phyloP scores from a whole-genome alignment of 2,329 filamentous ascomycete genomes.

The Fusarium anguioides region DNA sequence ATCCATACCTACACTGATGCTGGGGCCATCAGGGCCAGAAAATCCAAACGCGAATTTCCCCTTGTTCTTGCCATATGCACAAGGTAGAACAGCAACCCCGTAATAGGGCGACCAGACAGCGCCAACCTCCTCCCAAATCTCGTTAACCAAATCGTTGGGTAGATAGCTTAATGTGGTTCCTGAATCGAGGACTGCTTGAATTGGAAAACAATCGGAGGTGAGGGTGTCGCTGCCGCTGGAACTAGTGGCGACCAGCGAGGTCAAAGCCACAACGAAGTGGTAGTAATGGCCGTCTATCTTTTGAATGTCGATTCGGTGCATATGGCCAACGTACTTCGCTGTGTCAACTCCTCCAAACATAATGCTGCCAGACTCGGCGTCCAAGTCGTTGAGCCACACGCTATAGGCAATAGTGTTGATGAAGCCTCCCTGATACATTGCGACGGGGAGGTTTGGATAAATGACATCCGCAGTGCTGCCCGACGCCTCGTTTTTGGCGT shows the following conservation, averaged over 20 bases:
- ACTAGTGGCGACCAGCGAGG: slow-evolving; percentile 60
- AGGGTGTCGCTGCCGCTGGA: slow-evolving; percentile 61
- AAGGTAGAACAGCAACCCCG: slow-evolving; percentile 61
- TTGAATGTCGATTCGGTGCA: slow-evolving; percentile 70
- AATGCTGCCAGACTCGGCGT: slow-evolving; percentile 73
- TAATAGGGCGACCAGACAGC: slow-evolving; percentile 56
- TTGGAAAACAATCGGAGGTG: slow-evolving; percentile 56
- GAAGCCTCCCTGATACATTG: slow-evolving; percentile 69
- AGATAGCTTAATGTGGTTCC: slow-evolving; percentile 79
- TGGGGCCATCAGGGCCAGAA: slow-evolving; percentile 59
- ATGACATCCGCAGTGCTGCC: slow-evolving; percentile 44
- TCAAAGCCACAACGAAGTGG: slow-evolving; percentile 62
- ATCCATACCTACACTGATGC: slow-evolving; percentile 64
- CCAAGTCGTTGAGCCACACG: slow-evolving; percentile 72
- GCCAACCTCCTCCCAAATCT: slow-evolving; percentile 67
- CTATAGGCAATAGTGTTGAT: slow-evolving; percentile 78
- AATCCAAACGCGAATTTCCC: slow-evolving; percentile 67
- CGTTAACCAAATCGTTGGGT: slow-evolving; percentile 67
- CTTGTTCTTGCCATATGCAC: slow-evolving; percentile 56
- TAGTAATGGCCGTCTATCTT: slow-evolving; percentile 54
- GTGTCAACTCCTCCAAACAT: slow-evolving; percentile 86
- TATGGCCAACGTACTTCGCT: slow-evolving; percentile 73
- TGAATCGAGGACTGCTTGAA: slow-evolving; percentile 77
- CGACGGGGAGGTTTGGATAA: slow-evolving; percentile 71
- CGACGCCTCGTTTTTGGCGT: slow-evolving; percentile 64